Percentiles rank a stretch among this genome's conserved stretches.
Evolutionary conservation across 176 grass and related monocot genomes (phyloP).

Genomic region (Saccharum spontaneum): DNA sequence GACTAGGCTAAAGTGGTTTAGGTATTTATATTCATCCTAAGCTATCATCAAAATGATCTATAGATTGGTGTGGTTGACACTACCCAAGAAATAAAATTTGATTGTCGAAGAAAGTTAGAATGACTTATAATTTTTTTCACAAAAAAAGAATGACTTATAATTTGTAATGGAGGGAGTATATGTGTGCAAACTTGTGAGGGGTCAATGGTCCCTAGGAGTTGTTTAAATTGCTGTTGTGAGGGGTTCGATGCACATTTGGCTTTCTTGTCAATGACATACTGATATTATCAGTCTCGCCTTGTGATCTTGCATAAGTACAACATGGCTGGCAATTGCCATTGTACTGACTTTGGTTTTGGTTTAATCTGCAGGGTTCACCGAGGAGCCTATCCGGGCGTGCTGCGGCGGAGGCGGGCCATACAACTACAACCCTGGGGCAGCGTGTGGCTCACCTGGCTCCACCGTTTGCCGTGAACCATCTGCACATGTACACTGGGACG

Average conservation of each 20-base stretch:
- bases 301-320: not conserved
- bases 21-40: too few relatives aligned
- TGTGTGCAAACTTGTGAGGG: too few relatives aligned
- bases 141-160: too few relatives aligned
- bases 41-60: too few relatives aligned
- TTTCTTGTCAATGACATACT: not conserved
- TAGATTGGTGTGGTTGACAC: too few relatives aligned
- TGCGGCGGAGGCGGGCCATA: constrained; percentile 62
- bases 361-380: constrained; percentile 44
- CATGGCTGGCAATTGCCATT: not conserved
- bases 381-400: constrained; percentile 44
- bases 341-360: not conserved
- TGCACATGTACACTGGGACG: constrained; percentile 50
- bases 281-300: not conserved
- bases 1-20: too few relatives aligned
- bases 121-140: too few relatives aligned
- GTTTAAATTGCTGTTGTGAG: not conserved
- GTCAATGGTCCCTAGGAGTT: too few relatives aligned
- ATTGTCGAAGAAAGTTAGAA: too few relatives aligned
- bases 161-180: too few relatives aligned
- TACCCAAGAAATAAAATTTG: too few relatives aligned
- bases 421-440: constrained; percentile 43
- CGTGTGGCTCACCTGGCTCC: constrained; percentile 40
- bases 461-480: constrained; percentile 42
- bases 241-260: not conserved